Base-by-base conservation (phyloP, 2,329 filamentous ascomycete species). In the Colletotrichum coccodes region DNA sequence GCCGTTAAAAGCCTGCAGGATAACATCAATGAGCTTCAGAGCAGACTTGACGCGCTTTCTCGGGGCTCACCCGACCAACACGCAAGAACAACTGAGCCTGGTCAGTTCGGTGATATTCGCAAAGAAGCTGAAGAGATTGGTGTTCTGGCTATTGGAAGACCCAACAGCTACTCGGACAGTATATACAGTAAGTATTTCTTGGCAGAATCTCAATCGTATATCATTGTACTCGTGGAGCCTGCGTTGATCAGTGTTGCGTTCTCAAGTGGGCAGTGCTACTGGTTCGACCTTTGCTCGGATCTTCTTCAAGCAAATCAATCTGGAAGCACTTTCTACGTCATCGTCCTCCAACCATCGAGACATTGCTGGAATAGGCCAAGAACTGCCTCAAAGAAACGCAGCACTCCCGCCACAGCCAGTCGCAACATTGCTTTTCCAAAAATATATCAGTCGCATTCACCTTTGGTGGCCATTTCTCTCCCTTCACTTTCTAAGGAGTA, bases 121-220 rank as follows among this genome's bases (percentile, higher is more conserved):
- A 73, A 73, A 26, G 74, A 75, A 36, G 73, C 73, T n/a, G 72
- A 75, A 23, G 73, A 75, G 30, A 63, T 75, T 26, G 73, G 73
- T 2, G 53, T 72, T 18, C 68, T 75, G 1, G 70, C 74, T 2
- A 70, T 75, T 32, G 74, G 72, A 21, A 69, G 71, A 2, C 67
- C 66, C 1, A 71, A 49, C n/a, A 60, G 42, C 11, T 38, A 69
- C 18, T 68, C 70, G 0, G 67, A 73, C n/a, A 66, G 63, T 5
- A 71, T 71, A 40, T 75, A 75, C 30, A 70, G 74, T 75, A 23
- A 47, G 50, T 60, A 3, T 23, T 14, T 5, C 30, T n/a, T 0
- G 18, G 2, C 34, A 7, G 38, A 3, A n/a, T 12, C 21, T n/a
- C 36, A n/a, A n/a, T n/a, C n/a, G n/a, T n/a, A n/a, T n/a, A n/a